Evolutionary conservation across 176 grass and related monocot species (phyloP), one percentile per base, ranked within the genome.

Genomic region (Aegilops speltoides): DNA sequence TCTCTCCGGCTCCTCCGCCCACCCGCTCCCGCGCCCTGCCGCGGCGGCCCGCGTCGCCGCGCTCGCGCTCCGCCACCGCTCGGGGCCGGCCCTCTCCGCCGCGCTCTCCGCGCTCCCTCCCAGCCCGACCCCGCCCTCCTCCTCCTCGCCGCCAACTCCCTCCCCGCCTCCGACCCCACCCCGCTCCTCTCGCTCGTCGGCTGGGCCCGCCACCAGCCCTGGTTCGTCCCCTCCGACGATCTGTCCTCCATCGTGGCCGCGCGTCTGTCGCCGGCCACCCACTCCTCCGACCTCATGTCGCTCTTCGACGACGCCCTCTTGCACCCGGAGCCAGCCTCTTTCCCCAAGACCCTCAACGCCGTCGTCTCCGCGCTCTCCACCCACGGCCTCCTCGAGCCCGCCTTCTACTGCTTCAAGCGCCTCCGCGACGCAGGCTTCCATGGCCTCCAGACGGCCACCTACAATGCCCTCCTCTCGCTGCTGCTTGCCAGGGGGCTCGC

Each of bases 381-480:
- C 54, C 83, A 84, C 8, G 87, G 90, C 43, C 82, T 94, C 57
- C 92, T 96, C 29, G 94, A 96, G 79, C 88, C 91, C 19, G 83
- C 92, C 4, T 98, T 94, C 84, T 89, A 89, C 62, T 98, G 86
- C 85, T 98, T 98, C 85, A 98, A 98, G 87, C 93, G 91, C 62
- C 84, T 98, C 78, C 92, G 90, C 8, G 94, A 98, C 33, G 74
- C 41, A 2, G 79, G 89, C 43, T 91, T 96, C 76, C 73, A 17
- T 28, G 75, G 64, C 64, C 84, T 98, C 41, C 72, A 82, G 63
- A 89, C 94, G 22, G 76, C 84, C n/a, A 80, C 94, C 3, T 98
- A 79, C 71, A 98, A 98, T 80, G 91, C 94, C 50, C 82, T 98
- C 25, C 93, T 98, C 24, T 96, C 94, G 64, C 90, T 98, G 70